Evolutionary conservation across 2,329 filamentous ascomycete species (phyloP).

Genomic region (Knufia petricola): DNA sequence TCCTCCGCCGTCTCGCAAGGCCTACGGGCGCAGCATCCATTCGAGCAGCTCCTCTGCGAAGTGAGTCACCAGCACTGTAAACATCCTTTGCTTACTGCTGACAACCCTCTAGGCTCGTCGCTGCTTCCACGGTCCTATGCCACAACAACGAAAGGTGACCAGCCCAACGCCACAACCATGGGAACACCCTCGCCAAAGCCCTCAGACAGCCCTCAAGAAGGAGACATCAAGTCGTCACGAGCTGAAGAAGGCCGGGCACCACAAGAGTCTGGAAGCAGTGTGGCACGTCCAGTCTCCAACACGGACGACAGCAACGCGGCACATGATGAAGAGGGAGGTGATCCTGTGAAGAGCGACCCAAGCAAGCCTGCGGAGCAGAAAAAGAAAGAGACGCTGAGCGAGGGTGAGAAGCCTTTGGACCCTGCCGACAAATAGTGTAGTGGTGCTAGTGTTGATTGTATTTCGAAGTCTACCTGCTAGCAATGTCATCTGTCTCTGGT

Average conservation of each 20-base stretch:
- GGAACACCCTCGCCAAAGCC: slow-evolving; percentile 6
- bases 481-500: too few relatives aligned
- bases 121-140: too few relatives aligned
- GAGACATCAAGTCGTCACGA: slow-evolving; percentile 7
- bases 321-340: slow-evolving; percentile 8
- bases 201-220: slow-evolving; percentile 7
- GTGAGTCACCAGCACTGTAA: too few relatives aligned
- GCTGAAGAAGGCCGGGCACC: slow-evolving; percentile 1
- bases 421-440: background rate
- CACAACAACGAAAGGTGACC: slow-evolving; percentile 10
- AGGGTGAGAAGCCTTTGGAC: slow-evolving; percentile 9
- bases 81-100: too few relatives aligned
- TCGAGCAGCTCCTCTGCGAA: too few relatives aligned
- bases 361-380: slow-evolving; percentile 12
- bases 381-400: slow-evolving; percentile 5
- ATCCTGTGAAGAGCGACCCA: slow-evolving; percentile 8
- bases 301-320: background rate
- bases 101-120: too few relatives aligned
- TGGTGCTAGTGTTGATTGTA: too few relatives aligned
- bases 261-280: slow-evolving; percentile 6
- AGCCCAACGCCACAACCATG: slow-evolving; percentile 4
- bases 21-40: too few relatives aligned
- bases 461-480: too few relatives aligned
- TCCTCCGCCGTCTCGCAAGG: too few relatives aligned
- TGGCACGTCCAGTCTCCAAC: slow-evolving; percentile 3